phyloP scores from a whole-genome alignment of 2,329 filamentous ascomycete genomes.

The Eutypa lata region DNA sequence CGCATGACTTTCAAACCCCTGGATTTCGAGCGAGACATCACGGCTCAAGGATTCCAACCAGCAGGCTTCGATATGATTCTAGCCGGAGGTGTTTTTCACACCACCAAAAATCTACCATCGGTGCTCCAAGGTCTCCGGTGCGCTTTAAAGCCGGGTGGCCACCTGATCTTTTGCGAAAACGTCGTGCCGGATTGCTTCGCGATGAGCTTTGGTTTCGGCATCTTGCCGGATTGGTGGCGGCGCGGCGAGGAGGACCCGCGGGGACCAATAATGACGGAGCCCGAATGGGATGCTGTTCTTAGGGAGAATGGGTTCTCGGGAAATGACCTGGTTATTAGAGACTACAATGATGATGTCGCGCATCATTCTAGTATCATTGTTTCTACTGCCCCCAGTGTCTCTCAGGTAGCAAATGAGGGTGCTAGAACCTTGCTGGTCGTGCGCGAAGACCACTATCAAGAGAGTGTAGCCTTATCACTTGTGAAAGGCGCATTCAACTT shows the following conservation, averaged over 20 bases:
- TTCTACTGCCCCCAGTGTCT: neutral
- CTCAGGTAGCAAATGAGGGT: neutral
- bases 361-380: constrained; percentile 3
- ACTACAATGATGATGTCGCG: neutral
- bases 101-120: neutral
- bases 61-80: neutral
- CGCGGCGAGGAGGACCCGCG: neutral
- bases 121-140: neutral
- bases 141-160: neutral
- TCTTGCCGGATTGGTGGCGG: constrained; percentile 4
- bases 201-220: constrained; percentile 2
- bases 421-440: neutral
- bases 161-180: neutral
- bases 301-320: constrained; percentile 7
- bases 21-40: neutral
- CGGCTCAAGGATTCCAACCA: neutral
- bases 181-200: neutral
- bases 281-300: constrained; percentile 5
- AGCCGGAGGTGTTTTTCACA: neutral
- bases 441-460: neutral
- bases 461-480: neutral
- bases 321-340: constrained; percentile 7
- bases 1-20: neutral
- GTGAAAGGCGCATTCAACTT: neutral
- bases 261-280: neutral